Evolutionary conservation across 352 stramenopile species (phyloP).

Genomic region (Pythium plurisporium): DNA sequence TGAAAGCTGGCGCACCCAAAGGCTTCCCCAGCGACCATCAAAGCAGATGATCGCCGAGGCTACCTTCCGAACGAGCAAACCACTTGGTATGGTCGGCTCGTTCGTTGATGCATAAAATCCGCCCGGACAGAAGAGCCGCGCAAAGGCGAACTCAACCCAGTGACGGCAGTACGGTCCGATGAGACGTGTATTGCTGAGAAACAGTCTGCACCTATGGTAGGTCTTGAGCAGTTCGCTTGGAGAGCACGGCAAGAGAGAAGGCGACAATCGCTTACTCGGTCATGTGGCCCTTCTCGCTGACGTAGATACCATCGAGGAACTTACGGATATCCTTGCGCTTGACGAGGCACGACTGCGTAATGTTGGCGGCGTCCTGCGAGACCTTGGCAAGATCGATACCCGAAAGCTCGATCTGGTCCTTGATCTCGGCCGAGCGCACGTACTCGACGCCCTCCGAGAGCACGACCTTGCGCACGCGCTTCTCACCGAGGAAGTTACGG

Average conservation of each 20-base stretch:
- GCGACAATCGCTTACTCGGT: slow-evolving; percentile 53
- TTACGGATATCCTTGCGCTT: slow-evolving; percentile 97
- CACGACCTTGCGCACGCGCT: slow-evolving; percentile 94
- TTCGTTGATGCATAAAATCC: slow-evolving; percentile 66
- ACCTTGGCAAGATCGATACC: slow-evolving; percentile 98
- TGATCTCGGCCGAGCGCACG: slow-evolving; percentile 94
- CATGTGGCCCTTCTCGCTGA: slow-evolving; percentile 95
- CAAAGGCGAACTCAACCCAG: slow-evolving; percentile 72
- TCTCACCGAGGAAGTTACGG: slow-evolving; percentile 99
- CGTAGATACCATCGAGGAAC: slow-evolving; percentile 99
- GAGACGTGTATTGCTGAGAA: slow-evolving; percentile 30
- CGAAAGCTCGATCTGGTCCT: slow-evolving; percentile 99
- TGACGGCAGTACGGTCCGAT: slow-evolving; percentile 62
- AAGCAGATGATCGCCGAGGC: background rate
- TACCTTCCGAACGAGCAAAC: background rate
- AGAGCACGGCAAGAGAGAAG: background rate
- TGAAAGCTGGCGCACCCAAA: background rate
- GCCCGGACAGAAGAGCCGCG: slow-evolving; percentile 90
- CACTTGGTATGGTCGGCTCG: too few species aligned
- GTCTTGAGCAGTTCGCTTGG: slow-evolving; percentile 18
- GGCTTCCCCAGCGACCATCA: too few species aligned
- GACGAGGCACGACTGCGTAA: slow-evolving; percentile 81
- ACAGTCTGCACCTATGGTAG: slow-evolving; percentile 37
- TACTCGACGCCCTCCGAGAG: slow-evolving; percentile 94
- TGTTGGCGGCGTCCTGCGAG: slow-evolving; percentile 88